Percentiles rank a stretch among this genome's conserved stretches.
These are phyloP conservation scores for Nitzschia putrida DNA, from an alignment of 108 stramenopile genomes.

Conservation along the genomic window DNA sequence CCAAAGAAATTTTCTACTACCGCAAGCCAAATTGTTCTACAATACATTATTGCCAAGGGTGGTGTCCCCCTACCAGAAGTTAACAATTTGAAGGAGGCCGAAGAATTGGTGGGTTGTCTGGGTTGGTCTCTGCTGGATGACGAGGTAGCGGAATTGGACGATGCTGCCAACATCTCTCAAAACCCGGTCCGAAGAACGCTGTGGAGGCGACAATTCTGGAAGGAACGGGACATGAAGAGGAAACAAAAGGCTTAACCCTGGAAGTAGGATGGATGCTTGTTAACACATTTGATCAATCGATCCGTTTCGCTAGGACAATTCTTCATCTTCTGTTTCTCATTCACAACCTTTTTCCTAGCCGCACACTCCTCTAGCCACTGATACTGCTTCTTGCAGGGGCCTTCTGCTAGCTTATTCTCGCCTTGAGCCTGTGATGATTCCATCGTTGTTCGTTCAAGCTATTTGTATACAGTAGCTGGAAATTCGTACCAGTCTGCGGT, in stretches of 20 bases:
- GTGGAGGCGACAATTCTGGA: neutral
- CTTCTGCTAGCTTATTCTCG: constrained; percentile 37
- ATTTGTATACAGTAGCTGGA: neutral
- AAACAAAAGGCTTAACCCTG: constrained; percentile 10
- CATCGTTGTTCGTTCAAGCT: neutral
- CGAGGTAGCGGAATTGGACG: constrained; percentile 79
- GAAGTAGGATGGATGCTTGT: constrained; percentile 44
- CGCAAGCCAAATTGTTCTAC: constrained; percentile 80
- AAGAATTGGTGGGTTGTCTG: constrained; percentile 76
- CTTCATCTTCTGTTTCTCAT: constrained; percentile 35
- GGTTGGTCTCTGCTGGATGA: constrained; percentile 82
- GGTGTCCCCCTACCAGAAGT: constrained; percentile 79
- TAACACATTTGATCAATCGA: constrained; percentile 47
- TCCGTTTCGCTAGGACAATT: constrained; percentile 50
- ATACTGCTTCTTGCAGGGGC: constrained; percentile 42
- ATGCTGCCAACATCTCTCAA: constrained; percentile 52
- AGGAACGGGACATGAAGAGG: neutral
- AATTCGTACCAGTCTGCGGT: neutral
- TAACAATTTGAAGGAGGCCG: constrained; percentile 64
- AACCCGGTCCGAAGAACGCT: neutral
- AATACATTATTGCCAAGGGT: constrained; percentile 86
- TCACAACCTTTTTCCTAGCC: neutral
- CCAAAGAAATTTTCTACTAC: constrained; percentile 39
- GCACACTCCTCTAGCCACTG: constrained; percentile 36
- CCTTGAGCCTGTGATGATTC: neutral